phyloP scores from a whole-genome alignment of 257 asterid species.

The Plantago ovata region DNA sequence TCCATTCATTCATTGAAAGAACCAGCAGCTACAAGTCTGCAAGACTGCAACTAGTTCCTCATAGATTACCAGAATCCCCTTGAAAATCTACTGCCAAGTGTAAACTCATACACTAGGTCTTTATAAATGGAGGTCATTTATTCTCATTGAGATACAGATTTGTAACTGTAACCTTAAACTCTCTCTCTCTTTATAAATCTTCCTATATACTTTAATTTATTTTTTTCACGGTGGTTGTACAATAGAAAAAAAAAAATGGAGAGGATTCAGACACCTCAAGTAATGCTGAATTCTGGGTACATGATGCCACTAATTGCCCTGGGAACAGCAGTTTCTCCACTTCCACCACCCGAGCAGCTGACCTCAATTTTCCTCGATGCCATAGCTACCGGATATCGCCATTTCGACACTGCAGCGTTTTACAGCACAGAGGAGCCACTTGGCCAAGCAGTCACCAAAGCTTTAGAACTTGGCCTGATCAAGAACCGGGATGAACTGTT shows the following conservation, averaged over 20 bases:
- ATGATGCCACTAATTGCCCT: conserved; percentile 37
- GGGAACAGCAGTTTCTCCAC: conserved; percentile 22
- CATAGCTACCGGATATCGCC: conserved; percentile 40
- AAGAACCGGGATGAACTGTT: conserved; percentile 38
- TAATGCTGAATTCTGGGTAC: conserved; percentile 31
- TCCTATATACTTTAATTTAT: no score
- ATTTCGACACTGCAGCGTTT: conserved; percentile 43
- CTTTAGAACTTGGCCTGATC: conserved; percentile 30
- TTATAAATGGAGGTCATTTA: no score
- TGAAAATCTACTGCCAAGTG: no score
- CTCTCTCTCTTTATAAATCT: no score
- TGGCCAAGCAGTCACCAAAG: conserved; percentile 36
- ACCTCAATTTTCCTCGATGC: conserved; percentile 27
- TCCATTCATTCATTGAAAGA: no score
- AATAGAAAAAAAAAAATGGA: not conserved
- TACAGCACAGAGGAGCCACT: conserved; percentile 42
- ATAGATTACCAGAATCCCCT: no score
- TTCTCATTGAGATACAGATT: no score
- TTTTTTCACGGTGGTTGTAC: no score
- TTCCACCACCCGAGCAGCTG: conserved; percentile 34
- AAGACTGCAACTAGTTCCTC: no score
- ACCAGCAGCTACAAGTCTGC: no score
- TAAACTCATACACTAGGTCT: no score
- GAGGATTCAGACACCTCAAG: conserved; percentile 20
- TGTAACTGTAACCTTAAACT: no score